A percentile compares a stretch with the other conserved stretches of the same genome.
phyloP scores from a whole-genome alignment of 2,329 filamentous ascomycete genomes.

The Fonsecaea multimorphosa region DNA sequence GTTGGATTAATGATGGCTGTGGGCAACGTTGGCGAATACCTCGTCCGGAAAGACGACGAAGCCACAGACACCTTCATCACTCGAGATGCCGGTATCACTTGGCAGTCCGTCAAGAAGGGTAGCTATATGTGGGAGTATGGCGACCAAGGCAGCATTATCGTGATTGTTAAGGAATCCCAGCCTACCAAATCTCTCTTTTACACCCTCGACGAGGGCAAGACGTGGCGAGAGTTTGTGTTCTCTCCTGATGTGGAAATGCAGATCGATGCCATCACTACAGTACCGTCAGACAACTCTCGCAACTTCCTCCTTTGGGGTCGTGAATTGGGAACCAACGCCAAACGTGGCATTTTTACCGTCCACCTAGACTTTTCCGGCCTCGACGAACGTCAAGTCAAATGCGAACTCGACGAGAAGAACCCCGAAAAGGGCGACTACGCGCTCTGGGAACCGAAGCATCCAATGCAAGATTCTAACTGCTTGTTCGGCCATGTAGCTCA shows the following conservation, averaged over 20 bases:
- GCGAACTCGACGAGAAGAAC: constrained; percentile 68
- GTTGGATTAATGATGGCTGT: constrained; percentile 89
- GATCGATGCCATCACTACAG: constrained; percentile 81
- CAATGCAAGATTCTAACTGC: constrained; percentile 76
- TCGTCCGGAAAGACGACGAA: constrained; percentile 71
- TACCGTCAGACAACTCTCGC: constrained; percentile 84
- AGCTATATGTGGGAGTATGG: constrained; percentile 93
- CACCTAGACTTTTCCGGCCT: constrained; percentile 90
- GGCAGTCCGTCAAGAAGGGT: constrained; percentile 85
- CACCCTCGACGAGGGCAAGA: constrained; percentile 78
- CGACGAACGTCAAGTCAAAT: constrained; percentile 67
- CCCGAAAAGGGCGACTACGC: constrained; percentile 73
- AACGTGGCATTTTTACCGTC: constrained; percentile 68
- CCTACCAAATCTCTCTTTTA: constrained; percentile 74
- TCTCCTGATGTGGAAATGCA: constrained; percentile 69
- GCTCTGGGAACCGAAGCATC: constrained; percentile 86
- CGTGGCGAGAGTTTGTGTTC: constrained; percentile 79
- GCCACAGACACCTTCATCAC: constrained; percentile 94
- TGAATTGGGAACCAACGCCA: constrained; percentile 52
- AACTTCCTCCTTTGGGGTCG: constrained; percentile 91
- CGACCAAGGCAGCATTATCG: constrained; percentile 90
- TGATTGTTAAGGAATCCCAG: constrained; percentile 76
- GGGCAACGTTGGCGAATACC: constrained; percentile 82
- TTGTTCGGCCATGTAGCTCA: constrained; percentile 89
- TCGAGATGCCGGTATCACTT: constrained; percentile 84